A percentile compares a stretch with the other conserved stretches of the same genome.
phyloP scores from a whole-genome alignment of 2,329 filamentous ascomycete species.

The Clonostachys sp. region DNA sequence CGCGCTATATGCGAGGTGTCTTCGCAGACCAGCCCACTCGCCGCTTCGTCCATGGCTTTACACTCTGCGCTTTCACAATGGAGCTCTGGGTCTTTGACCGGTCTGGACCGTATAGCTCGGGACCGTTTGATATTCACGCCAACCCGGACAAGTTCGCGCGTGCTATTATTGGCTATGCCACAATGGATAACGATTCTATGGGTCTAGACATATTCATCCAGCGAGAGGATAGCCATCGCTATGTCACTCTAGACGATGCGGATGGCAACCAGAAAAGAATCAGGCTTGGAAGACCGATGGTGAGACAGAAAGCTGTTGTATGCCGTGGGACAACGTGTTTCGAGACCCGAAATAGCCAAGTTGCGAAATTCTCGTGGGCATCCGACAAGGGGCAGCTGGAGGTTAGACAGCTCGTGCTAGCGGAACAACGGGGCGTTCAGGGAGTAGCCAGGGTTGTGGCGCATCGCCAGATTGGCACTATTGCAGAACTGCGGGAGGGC shows the following conservation, averaged over 20 bases:
- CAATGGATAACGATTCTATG: slow-evolving; percentile 4
- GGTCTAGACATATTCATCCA: slow-evolving; percentile 5
- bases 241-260: neutral
- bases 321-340: slow-evolving; percentile 10
- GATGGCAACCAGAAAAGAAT: slow-evolving; percentile 3
- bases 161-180: slow-evolving; percentile 5
- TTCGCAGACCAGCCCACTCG: slow-evolving; percentile 11
- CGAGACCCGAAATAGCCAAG: neutral
- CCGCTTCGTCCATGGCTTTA: slow-evolving; percentile 9
- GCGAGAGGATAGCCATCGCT: neutral
- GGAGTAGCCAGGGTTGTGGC: slow-evolving; percentile 3
- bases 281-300: slow-evolving; percentile 5
- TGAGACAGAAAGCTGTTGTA: slow-evolving; percentile 6
- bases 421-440: slow-evolving; percentile 5
- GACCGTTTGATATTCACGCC: slow-evolving; percentile 1
- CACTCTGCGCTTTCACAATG: slow-evolving; percentile 4
- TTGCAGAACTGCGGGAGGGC: slow-evolving; percentile 5
- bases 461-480: slow-evolving; percentile 6
- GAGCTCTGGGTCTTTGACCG: slow-evolving; percentile 14
- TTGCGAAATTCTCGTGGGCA: slow-evolving; percentile 11
- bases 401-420: slow-evolving; percentile 6
- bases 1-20: slow-evolving; percentile 7
- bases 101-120: slow-evolving; percentile 10
- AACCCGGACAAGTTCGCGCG: slow-evolving; percentile 2
- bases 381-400: slow-evolving; percentile 4